phyloP scores from a whole-genome alignment of 495 filamentous ascomycete genomes.

The Niebla homalea region DNA sequence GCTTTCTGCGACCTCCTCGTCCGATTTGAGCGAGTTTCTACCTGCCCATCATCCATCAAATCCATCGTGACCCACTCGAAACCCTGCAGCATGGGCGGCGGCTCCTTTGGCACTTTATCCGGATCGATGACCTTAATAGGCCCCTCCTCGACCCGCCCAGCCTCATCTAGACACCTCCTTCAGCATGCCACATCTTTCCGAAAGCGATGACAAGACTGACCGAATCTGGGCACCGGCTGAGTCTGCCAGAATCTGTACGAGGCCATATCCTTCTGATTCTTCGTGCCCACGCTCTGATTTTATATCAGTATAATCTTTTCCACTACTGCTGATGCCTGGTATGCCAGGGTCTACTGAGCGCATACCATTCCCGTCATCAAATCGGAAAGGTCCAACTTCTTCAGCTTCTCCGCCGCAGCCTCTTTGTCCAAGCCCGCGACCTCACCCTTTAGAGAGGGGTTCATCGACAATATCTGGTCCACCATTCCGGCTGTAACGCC shows the following conservation, averaged over 20 bases:
- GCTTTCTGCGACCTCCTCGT: not conserved
- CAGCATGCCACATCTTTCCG: not conserved
- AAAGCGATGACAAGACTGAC: constrained; percentile 15
- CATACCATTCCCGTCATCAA: constrained; percentile 62
- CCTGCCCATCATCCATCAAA: constrained; percentile 49
- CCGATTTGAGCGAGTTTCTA: constrained; percentile 21
- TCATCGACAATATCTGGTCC: constrained; percentile 33
- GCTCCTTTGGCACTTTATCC: constrained; percentile 60
- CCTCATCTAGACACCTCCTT: constrained; percentile 21
- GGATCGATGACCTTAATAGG: constrained; percentile 60
- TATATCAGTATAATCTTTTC: constrained; percentile 1
- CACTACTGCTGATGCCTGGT: not conserved
- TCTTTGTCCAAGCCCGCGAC: constrained; percentile 31
- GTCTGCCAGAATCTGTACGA: constrained; percentile 98
- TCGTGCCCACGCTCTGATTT: constrained; percentile 42
- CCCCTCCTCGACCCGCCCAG: constrained; percentile 35
- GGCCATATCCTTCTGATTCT: constrained; percentile 91
- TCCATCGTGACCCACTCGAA: constrained; percentile 95
- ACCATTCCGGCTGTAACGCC: constrained; percentile 32
- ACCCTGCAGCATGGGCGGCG: constrained; percentile 48
- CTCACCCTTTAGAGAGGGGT: constrained; percentile 37
- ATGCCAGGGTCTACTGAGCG: not conserved
- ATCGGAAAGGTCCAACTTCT: constrained; percentile 60
- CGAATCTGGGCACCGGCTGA: constrained; percentile 83
- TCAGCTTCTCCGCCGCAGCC: constrained; percentile 48